phyloP scores from a whole-genome alignment of 1,139 yeast species.

The Lodderomyces oxycetoniae region DNA sequence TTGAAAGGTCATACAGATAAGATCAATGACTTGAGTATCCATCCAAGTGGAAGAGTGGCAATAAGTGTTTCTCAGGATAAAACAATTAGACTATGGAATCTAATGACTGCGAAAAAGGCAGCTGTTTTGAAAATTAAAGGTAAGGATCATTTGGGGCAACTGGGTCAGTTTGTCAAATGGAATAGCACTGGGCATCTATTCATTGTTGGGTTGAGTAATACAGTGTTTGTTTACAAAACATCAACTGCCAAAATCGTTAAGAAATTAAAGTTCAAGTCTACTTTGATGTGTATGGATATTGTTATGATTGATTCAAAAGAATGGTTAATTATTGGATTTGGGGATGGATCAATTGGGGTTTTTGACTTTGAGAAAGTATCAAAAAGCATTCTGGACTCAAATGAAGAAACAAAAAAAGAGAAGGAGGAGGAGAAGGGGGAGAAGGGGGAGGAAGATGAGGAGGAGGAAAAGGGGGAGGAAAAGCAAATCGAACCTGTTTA shows the following conservation, averaged over 20 bases:
- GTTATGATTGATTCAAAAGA: slow-evolving; percentile 42
- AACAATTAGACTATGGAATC: slow-evolving; percentile 85
- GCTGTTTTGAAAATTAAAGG: slow-evolving; percentile 73
- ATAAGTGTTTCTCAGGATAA: slow-evolving; percentile 83
- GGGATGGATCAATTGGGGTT: slow-evolving; percentile 69
- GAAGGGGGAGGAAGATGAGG: slow-evolving; percentile 25
- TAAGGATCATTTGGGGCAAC: slow-evolving; percentile 57
- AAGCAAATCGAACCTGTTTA: slow-evolving; percentile 45
- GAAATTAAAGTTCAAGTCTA: slow-evolving; percentile 45
- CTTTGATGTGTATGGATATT: slow-evolving; percentile 67
- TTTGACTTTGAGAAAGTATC: slow-evolving; percentile 19
- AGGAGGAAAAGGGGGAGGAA: slow-evolving; percentile 28
- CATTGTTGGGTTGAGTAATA: slow-evolving; percentile 67
- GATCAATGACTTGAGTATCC: slow-evolving; percentile 80
- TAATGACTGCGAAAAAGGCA: slow-evolving; percentile 97
- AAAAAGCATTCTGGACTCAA: not conserved
- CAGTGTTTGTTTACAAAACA: slow-evolving; percentile 62
- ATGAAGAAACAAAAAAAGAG: slow-evolving; percentile 20
- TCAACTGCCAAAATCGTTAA: slow-evolving; percentile 55
- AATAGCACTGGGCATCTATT: slow-evolving; percentile 55
- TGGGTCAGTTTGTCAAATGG: slow-evolving; percentile 68
- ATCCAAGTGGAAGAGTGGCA: slow-evolving; percentile 90
- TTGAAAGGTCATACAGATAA: slow-evolving; percentile 80
- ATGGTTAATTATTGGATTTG: slow-evolving; percentile 63
- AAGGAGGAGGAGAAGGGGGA: slow-evolving; percentile 12